These are phyloP conservation scores for Symbiodinium natans DNA, from an alignment of 73 alveolate species.

Conservation along the genomic window DNA sequence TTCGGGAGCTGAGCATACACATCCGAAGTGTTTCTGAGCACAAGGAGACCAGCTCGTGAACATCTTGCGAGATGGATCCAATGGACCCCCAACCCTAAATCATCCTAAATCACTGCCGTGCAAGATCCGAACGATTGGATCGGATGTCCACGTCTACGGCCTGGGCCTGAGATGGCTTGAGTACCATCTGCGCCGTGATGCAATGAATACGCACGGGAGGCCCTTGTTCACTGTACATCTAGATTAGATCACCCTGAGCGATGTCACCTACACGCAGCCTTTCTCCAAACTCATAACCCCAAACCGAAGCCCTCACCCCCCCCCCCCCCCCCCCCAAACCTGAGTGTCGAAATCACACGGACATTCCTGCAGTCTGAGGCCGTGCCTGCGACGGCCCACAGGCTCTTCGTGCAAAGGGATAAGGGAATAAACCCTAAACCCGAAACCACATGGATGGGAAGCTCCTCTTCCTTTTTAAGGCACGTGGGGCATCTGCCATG, in stretches of 20 bases:
- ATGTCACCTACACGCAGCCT: too few species aligned
- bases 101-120: background rate
- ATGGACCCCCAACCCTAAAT: background rate
- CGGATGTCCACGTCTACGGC: conserved; percentile 85
- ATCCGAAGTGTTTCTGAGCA: background rate
- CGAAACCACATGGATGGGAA: too few species aligned
- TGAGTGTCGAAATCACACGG: background rate
- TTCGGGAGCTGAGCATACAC: background rate
- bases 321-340: background rate
- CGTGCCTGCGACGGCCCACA: conserved; percentile 87
- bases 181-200: too few species aligned
- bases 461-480: too few species aligned
- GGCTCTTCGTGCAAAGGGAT: background rate
- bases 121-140: conserved; percentile 69
- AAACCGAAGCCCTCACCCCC: background rate
- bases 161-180: background rate
- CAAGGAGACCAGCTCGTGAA: background rate
- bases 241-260: background rate
- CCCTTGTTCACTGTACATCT: too few species aligned
- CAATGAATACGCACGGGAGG: too few species aligned
- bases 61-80: background rate
- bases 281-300: background rate
- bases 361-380: conserved; percentile 1
- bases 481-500: too few species aligned
- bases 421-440: too few species aligned